These are phyloP conservation scores for Daldinia sp. DNA, from an alignment of 2,329 filamentous ascomycete genomes.

Conservation along the genomic window DNA sequence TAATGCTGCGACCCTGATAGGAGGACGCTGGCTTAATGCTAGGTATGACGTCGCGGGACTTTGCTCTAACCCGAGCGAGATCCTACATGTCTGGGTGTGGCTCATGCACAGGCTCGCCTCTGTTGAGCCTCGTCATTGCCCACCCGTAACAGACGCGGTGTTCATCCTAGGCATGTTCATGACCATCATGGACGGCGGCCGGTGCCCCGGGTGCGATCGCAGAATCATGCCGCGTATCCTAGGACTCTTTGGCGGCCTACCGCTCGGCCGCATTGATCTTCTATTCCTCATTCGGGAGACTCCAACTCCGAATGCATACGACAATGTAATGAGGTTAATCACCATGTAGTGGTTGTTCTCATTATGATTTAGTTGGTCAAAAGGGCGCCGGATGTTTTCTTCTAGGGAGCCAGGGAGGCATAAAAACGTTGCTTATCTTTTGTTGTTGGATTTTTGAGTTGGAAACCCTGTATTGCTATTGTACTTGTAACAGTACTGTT, in stretches of 20 bases:
- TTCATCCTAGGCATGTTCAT: background rate
- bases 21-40: background rate
- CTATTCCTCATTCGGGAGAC: background rate
- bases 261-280: background rate
- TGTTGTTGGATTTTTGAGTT: too few relatives aligned
- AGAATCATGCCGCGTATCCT: background rate
- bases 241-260: background rate
- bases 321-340: background rate
- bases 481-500: too few relatives aligned
- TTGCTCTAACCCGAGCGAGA: background rate
- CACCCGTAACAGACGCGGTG: background rate
- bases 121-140: background rate
- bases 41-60: background rate
- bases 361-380: too few relatives aligned
- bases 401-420: too few relatives aligned
- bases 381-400: too few relatives aligned
- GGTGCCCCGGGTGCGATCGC: background rate
- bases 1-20: background rate
- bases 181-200: slow-evolving; percentile 8
- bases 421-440: too few relatives aligned
- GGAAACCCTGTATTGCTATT: too few relatives aligned
- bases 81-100: background rate
- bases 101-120: slow-evolving; percentile 2
- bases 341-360: background rate
- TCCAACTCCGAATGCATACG: too few relatives aligned